Conservation (phyloP, 192 early-diverging fungal genomes). For the Dissophora ornata region DNA sequence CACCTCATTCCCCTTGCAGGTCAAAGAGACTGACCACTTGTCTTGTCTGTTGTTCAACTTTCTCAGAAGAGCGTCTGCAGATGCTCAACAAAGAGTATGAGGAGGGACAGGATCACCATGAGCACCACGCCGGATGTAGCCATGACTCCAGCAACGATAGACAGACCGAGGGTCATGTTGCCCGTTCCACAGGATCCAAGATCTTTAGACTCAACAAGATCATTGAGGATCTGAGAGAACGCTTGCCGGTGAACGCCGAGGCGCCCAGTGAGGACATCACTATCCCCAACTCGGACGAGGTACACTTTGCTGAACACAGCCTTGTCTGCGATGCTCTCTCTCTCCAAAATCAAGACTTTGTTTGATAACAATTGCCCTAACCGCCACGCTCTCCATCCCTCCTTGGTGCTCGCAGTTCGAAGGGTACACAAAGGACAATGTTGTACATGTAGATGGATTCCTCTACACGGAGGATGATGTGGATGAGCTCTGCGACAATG, state of each 20-base stretch:
- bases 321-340: too few species aligned
- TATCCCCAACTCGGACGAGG: constrained; percentile 61
- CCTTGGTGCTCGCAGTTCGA: constrained; percentile 48
- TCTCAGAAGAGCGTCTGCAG: constrained; percentile 40
- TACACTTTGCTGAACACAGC: too few species aligned
- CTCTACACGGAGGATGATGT: constrained; percentile 69
- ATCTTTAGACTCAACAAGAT: constrained; percentile 59
- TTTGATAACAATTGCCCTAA: too few species aligned
- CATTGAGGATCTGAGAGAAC: constrained; percentile 61
- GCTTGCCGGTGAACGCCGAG: constrained; percentile 64
- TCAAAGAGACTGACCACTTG: neutral
- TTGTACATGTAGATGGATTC: constrained; percentile 70
- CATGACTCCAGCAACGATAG: constrained; percentile 19
- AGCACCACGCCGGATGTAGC: constrained; percentile 43
- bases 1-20: neutral
- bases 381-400: neutral
- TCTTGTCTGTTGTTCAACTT: neutral
- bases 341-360: too few species aligned
- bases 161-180: constrained; percentile 10
- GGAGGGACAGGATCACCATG: constrained; percentile 20
- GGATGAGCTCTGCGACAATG: constrained; percentile 67
- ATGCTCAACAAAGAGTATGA: constrained; percentile 38
- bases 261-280: constrained; percentile 61
- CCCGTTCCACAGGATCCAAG: constrained; percentile 39
- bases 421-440: constrained; percentile 62